Evolutionary conservation across 2,329 filamentous ascomycete genomes (phyloP).

Genomic region (Neofusicoccum kwambonambiense): DNA sequence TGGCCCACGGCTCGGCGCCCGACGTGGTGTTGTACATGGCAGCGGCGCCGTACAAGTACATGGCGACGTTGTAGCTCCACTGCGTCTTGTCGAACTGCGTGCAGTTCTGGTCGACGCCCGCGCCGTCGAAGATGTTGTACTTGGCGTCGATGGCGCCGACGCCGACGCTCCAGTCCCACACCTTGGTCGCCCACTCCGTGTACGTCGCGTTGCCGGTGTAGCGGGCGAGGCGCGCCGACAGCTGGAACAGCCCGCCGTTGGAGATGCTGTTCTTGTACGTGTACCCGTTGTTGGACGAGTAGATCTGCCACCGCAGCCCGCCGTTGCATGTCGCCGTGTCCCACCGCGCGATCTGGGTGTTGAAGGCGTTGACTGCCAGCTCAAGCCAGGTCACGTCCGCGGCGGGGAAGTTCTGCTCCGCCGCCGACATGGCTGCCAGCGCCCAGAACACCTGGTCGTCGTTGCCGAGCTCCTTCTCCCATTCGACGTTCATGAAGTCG

Average conservation of each 20-base stretch:
- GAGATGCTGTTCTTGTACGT: slow-evolving; percentile 59
- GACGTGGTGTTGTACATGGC: slow-evolving; percentile 52
- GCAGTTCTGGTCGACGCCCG: slow-evolving; percentile 44
- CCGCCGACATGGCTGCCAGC: slow-evolving; percentile 58
- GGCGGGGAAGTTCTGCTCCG: slow-evolving; percentile 49
- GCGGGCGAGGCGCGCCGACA: slow-evolving; percentile 66
- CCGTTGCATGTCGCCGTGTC: slow-evolving; percentile 65
- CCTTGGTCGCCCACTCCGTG: slow-evolving; percentile 68
- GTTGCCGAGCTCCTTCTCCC: slow-evolving; percentile 43
- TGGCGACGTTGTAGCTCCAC: slow-evolving; percentile 49
- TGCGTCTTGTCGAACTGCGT: slow-evolving; percentile 42
- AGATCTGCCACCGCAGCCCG: slow-evolving; percentile 84
- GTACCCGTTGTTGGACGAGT: slow-evolving; percentile 69
- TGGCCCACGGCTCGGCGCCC: slow-evolving; percentile 56
- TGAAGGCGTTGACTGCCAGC: slow-evolving; percentile 75
- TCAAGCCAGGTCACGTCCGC: slow-evolving; percentile 65
- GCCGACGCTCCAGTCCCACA: slow-evolving; percentile 56
- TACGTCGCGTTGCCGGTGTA: slow-evolving; percentile 82
- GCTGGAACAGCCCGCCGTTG: slow-evolving; percentile 59
- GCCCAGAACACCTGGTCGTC: slow-evolving; percentile 62
- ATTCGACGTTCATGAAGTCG: slow-evolving; percentile 63
- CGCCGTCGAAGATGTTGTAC: slow-evolving; percentile 48
- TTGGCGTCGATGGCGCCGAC: slow-evolving; percentile 54
- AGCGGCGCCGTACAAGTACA: slow-evolving; percentile 48
- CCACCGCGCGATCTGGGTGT: slow-evolving; percentile 72